Percentiles rank a stretch among this genome's conserved stretches.
phyloP scores from a whole-genome alignment of 306 rosid species.

The Amphicarpaea edgeworthii region DNA sequence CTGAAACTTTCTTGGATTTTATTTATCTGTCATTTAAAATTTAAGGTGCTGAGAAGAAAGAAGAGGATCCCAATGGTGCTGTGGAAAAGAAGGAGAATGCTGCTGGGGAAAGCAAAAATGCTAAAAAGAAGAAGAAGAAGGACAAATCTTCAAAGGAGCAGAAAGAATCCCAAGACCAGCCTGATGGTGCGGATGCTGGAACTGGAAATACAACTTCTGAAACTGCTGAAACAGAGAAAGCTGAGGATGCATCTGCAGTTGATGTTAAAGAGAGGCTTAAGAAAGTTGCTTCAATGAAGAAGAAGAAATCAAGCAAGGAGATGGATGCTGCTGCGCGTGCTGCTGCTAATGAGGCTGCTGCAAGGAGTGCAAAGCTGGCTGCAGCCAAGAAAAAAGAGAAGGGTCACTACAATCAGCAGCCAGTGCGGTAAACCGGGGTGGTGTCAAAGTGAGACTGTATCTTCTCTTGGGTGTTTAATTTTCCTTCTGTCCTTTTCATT shows the following conservation, averaged over 20 bases:
- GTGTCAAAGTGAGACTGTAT: conserved; percentile 32
- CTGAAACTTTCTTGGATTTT: neutral
- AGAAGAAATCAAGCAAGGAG: conserved; percentile 79
- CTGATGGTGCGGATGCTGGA: conserved; percentile 46
- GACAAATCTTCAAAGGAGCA: conserved; percentile 71
- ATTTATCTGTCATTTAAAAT: conserved; percentile 7
- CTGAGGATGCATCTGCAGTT: conserved; percentile 55
- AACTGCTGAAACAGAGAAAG: conserved; percentile 55
- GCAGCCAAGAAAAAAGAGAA: conserved; percentile 85
- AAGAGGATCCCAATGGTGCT: conserved; percentile 48
- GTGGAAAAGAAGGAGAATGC: conserved; percentile 64
- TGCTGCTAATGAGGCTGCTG: conserved; percentile 78
- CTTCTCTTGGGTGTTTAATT: conserved; percentile 30
- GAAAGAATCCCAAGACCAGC: conserved; percentile 64
- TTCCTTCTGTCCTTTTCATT: conserved; percentile 37
- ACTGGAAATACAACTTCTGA: conserved; percentile 50
- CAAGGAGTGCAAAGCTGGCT: conserved; percentile 71
- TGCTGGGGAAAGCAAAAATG: conserved; percentile 64
- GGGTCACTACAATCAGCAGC: conserved; percentile 82
- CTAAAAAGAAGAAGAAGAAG: conserved; percentile 83
- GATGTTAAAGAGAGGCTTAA: conserved; percentile 85
- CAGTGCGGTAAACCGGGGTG: conserved; percentile 72
- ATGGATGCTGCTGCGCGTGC: conserved; percentile 83
- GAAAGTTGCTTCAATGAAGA: conserved; percentile 73
- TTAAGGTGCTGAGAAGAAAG: conserved; percentile 56